Evolutionary conservation across 345 rosid species (phyloP).

Genomic region (Salix purpurea): DNA sequence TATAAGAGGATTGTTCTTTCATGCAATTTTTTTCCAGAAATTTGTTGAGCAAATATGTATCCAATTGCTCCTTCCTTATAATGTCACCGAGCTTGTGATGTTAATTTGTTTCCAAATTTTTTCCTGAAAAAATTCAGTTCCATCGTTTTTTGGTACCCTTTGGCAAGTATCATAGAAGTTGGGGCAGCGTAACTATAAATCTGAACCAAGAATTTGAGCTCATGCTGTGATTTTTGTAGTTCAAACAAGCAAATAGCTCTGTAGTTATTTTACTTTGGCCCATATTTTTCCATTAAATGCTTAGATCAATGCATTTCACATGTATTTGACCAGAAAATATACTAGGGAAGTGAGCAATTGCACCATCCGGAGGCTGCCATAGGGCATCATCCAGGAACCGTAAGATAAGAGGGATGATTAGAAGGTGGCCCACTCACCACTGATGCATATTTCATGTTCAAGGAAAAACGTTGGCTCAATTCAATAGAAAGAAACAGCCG

Average conservation of each 20-base stretch:
- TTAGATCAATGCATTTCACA: too few relatives aligned
- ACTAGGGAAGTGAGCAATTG: not conserved
- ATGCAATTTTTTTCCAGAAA: not conserved
- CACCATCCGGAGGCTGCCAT: not conserved
- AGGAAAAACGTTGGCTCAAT: not conserved
- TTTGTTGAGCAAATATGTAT: not conserved
- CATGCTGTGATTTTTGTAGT: not conserved
- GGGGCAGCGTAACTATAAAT: not conserved
- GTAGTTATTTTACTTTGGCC: not conserved
- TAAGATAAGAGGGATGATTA: not conserved
- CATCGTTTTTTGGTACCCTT: not conserved
- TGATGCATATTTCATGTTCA: not conserved
- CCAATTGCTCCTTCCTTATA: not conserved
- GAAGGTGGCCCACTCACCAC: not conserved
- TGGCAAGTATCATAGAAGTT: not conserved
- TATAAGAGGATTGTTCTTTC: slow-evolving; percentile 2
- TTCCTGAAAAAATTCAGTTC: not conserved
- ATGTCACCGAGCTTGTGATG: slow-evolving; percentile 14
- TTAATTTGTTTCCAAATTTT: not conserved
- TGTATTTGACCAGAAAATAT: not conserved
- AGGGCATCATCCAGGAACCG: not conserved
- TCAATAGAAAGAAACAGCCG: not conserved
- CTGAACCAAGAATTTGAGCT: not conserved
- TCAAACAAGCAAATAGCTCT: not conserved
- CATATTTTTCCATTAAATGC: too few relatives aligned